A percentile compares a stretch with the other conserved stretches of the same genome.
These are phyloP conservation scores for Carnegiea gigantea DNA, from an alignment of 179 eudicot genomes.

Conservation along the genomic window DNA sequence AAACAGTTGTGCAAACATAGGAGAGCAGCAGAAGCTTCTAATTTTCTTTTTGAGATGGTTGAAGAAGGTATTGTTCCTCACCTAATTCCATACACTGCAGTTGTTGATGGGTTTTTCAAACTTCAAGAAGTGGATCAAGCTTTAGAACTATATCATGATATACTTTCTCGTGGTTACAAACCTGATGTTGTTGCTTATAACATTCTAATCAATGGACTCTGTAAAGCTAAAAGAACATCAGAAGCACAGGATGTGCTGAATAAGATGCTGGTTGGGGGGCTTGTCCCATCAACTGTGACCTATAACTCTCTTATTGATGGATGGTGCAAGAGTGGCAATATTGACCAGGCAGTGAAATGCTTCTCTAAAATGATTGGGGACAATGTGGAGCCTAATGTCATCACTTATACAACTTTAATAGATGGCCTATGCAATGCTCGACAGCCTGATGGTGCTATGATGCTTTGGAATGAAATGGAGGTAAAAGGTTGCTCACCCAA, in stretches of 20 bases:
- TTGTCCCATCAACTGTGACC: conserved; percentile 79
- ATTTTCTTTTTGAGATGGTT: conserved; percentile 56
- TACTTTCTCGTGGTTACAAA: conserved; percentile 54
- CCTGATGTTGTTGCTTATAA: conserved; percentile 87
- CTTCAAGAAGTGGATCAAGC: conserved; percentile 57
- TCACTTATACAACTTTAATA: conserved; percentile 72
- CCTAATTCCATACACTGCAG: conserved; percentile 67
- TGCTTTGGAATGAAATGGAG: conserved; percentile 64
- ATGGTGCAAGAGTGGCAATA: conserved; percentile 68
- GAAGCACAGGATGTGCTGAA: conserved; percentile 60
- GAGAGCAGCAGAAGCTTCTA: conserved; percentile 59
- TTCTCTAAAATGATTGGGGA: conserved; percentile 48
- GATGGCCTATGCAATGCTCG: conserved; percentile 72
- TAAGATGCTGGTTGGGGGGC: conserved; percentile 58
- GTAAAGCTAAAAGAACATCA: conserved; percentile 49
- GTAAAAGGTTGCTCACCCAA: conserved; percentile 64
- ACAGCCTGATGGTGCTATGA: conserved; percentile 63
- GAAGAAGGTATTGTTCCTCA: conserved; percentile 70
- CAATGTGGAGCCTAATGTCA: conserved; percentile 54
- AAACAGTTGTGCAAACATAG: conserved; percentile 56
- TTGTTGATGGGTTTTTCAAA: conserved; percentile 60
- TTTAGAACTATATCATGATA: conserved; percentile 50
- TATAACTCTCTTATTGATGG: conserved; percentile 82
- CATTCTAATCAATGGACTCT: conserved; percentile 75
- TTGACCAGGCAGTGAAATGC: conserved; percentile 54